A percentile compares a stretch with the other conserved stretches of the same genome.
These are phyloP conservation scores for Jackrogersella multiformis DNA, from an alignment of 495 filamentous ascomycete species.

Conservation along the genomic window DNA sequence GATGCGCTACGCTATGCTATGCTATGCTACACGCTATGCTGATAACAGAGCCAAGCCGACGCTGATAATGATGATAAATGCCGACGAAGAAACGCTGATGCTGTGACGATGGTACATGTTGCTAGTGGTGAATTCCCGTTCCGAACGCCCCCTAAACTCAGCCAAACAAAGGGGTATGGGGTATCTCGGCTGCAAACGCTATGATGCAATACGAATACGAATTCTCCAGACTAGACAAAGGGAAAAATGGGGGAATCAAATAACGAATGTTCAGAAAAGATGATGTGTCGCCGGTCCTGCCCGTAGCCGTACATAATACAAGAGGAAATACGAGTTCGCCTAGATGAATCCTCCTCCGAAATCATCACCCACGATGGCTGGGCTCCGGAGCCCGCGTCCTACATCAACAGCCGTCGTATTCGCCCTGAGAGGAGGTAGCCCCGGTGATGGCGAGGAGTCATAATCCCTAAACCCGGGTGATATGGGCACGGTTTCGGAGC, in stretches of 20 bases:
- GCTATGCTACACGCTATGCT: no score
- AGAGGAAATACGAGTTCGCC: background rate
- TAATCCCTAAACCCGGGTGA: slow-evolving; percentile 20
- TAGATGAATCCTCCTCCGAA: slow-evolving; percentile 39
- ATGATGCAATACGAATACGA: slow-evolving; percentile 6
- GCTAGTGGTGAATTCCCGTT: slow-evolving; percentile 2
- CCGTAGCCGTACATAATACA: background rate
- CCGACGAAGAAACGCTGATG: background rate
- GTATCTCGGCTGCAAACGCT: slow-evolving; percentile 33
- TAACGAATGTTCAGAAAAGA: slow-evolving; percentile 5
- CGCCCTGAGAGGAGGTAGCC: slow-evolving; percentile 28
- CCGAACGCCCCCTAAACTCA: slow-evolving; percentile 19
- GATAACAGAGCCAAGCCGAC: background rate
- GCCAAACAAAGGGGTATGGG: slow-evolving; percentile 10
- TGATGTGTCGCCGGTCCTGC: background rate
- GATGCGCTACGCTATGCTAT: no score
- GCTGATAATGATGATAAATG: no score
- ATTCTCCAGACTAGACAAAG: slow-evolving; percentile 17
- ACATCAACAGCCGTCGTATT: slow-evolving; percentile 17
- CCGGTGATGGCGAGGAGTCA: slow-evolving; percentile 12
- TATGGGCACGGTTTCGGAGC: slow-evolving; percentile 35
- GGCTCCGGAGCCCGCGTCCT: slow-evolving; percentile 20
- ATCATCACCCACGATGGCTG: slow-evolving; percentile 31
- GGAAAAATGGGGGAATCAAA: slow-evolving; percentile 3
- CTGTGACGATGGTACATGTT: slow-evolving; percentile 16